phyloP scores from a whole-genome alignment of 1,139 yeast genomes.

The Zygotorulaspora mrakii region DNA sequence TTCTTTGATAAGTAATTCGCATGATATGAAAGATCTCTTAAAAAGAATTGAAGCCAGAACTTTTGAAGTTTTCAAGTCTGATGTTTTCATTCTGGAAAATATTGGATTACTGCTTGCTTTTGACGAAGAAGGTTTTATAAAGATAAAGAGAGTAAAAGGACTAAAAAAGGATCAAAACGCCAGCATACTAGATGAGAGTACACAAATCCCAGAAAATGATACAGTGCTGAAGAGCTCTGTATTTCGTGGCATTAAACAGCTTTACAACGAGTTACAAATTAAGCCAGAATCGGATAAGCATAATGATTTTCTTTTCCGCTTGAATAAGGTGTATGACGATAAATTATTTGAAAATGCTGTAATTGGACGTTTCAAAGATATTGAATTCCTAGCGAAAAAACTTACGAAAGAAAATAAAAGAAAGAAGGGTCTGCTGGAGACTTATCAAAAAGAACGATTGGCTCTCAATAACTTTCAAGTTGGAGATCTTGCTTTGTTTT shows the following conservation, averaged over 20 bases:
- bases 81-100: constrained; percentile 54
- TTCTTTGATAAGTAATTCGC: constrained; percentile 2
- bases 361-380: constrained; percentile 77
- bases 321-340: constrained; percentile 32
- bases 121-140: constrained; percentile 25
- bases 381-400: constrained; percentile 85
- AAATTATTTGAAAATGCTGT: constrained; percentile 62
- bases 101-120: constrained; percentile 63
- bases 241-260: constrained; percentile 21
- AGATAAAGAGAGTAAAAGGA: constrained; percentile 68
- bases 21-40: constrained; percentile 21
- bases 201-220: constrained; percentile 14
- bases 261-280: constrained; percentile 21
- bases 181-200: constrained; percentile 35
- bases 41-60: constrained; percentile 8
- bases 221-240: constrained; percentile 28
- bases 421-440: constrained; percentile 45
- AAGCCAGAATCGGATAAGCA: constrained; percentile 28
- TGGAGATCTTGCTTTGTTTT: constrained; percentile 75
- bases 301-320: constrained; percentile 20
- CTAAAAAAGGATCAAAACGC: constrained; percentile 42
- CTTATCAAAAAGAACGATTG: constrained; percentile 48
- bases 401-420: constrained; percentile 69
- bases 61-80: constrained; percentile 35
- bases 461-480: constrained; percentile 61